Evolutionary conservation across 495 filamentous ascomycete genomes (phyloP).

Genomic region (Hyphodiscus hymeniophilus): DNA sequence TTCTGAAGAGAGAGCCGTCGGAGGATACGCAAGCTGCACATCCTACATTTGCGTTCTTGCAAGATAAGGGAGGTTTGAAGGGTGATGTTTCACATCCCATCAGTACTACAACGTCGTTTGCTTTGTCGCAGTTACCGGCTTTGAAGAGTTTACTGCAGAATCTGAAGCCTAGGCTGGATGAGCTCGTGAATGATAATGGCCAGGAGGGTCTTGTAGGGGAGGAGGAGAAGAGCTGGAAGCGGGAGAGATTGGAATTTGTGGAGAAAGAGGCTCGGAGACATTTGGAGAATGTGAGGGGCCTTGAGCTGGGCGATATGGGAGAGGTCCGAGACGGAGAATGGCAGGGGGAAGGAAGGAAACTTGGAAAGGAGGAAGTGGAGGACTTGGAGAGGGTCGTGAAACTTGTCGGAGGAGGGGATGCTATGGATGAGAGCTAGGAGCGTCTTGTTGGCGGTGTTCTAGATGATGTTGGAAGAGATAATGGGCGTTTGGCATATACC

Average conservation of each 20-base stretch:
- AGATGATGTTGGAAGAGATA: background rate
- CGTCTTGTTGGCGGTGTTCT: no score
- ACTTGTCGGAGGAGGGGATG: conserved; percentile 28
- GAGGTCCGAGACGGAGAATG: conserved; percentile 52
- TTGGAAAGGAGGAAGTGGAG: conserved; percentile 42
- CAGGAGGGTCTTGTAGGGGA: conserved; percentile 25
- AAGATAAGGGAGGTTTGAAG: conserved; percentile 31
- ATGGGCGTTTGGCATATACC: conserved; percentile 24
- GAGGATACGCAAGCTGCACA: conserved; percentile 8
- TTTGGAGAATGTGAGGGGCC: conserved; percentile 43
- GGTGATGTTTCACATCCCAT: conserved; percentile 41
- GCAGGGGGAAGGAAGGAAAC: conserved; percentile 34
- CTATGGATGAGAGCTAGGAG: conserved; percentile 14
- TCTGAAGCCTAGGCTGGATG: conserved; percentile 52
- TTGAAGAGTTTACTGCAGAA: conserved; percentile 57
- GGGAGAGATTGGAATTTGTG: conserved; percentile 64
- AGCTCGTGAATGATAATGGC: conserved; percentile 32
- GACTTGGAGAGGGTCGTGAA: conserved; percentile 39
- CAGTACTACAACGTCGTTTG: conserved; percentile 71
- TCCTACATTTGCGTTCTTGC: conserved; percentile 43
- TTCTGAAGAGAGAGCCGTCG: conserved; percentile 16
- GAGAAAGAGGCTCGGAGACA: conserved; percentile 56
- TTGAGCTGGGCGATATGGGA: conserved; percentile 46
- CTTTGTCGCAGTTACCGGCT: conserved; percentile 70
- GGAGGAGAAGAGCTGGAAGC: conserved; percentile 38